Conservation (phyloP, 176 grass and related monocot species). For the Aechmea fasciata region DNA sequence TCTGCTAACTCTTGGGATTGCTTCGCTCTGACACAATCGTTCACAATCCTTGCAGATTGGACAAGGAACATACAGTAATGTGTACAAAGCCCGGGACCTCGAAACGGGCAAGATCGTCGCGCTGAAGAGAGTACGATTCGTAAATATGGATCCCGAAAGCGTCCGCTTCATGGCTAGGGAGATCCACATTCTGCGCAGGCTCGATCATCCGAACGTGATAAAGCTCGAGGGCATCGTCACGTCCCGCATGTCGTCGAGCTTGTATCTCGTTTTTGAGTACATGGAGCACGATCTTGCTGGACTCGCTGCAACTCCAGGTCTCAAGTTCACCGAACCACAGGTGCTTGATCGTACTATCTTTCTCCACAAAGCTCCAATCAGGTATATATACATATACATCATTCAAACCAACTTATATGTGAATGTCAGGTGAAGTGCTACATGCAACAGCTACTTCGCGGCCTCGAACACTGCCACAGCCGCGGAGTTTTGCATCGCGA, state of each 20-base stretch:
- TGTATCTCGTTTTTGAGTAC: slow-evolving; percentile 83
- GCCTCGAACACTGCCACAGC: slow-evolving; percentile 74
- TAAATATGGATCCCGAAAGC: slow-evolving; percentile 87
- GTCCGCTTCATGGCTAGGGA: slow-evolving; percentile 90
- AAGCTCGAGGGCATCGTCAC: slow-evolving; percentile 79
- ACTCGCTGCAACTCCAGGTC: slow-evolving; percentile 55
- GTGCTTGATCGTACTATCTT: not conserved
- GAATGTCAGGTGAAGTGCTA: slow-evolving; percentile 64
- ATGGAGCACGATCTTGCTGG: slow-evolving; percentile 92
- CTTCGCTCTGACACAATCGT: too few relatives aligned
- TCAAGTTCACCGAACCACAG: slow-evolving; percentile 75
- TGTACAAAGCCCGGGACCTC: slow-evolving; percentile 84
- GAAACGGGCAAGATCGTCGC: slow-evolving; percentile 58
- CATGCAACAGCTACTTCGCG: slow-evolving; percentile 61
- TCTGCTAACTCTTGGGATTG: not conserved
- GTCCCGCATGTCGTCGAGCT: slow-evolving; percentile 47
- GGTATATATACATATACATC: not conserved
- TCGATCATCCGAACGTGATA: slow-evolving; percentile 86
- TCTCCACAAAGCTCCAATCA: not conserved
- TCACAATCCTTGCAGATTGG: slow-evolving; percentile 47
- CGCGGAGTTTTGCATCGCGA: slow-evolving; percentile 67
- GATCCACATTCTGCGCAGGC: slow-evolving; percentile 59
- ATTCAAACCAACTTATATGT: slow-evolving; percentile 2
- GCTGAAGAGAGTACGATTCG: slow-evolving; percentile 74
- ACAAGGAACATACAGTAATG: slow-evolving; percentile 82